Evolutionary conservation across 495 filamentous ascomycete genomes (phyloP).

Genomic region (Astrocystis sublimbata): DNA sequence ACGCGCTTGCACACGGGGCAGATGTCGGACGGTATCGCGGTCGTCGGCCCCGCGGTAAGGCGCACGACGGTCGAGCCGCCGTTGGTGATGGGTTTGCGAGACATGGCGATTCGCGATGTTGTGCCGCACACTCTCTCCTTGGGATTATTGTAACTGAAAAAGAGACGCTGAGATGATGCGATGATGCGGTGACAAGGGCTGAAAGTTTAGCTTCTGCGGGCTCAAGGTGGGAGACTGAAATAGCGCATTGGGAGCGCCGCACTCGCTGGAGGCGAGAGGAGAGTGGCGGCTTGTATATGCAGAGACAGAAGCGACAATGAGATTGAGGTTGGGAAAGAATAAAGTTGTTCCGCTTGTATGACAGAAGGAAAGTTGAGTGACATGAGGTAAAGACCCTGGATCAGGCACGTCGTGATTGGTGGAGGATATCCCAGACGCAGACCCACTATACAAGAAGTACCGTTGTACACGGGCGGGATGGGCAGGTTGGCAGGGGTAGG

Average conservation of each 20-base stretch:
- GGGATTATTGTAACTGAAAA: neutral
- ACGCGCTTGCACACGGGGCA: conserved; percentile 97
- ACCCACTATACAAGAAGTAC: neutral
- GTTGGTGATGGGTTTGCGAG: conserved; percentile 24
- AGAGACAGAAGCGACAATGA: neutral
- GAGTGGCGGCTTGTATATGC: neutral
- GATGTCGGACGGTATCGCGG: conserved; percentile 60
- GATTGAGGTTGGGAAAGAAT: neutral
- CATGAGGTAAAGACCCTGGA: neutral
- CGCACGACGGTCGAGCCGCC: conserved; percentile 13
- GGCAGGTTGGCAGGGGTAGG: neutral
- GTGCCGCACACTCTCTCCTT: too few relatives aligned
- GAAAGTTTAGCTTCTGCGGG: neutral
- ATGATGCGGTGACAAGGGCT: too few relatives aligned
- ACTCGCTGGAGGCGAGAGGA: conserved; percentile 3
- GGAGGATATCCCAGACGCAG: neutral
- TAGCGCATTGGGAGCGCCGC: neutral
- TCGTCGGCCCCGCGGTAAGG: conserved; percentile 12
- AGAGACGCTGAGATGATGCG: neutral
- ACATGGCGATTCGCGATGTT: conserved; percentile 28
- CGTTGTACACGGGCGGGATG: neutral
- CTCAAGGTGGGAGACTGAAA: neutral
- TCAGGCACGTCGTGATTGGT: too few relatives aligned
- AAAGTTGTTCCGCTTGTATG: neutral
- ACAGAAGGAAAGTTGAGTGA: neutral